These are phyloP conservation scores for Pinus taeda DNA, from an alignment of 75 land plant genomes.

Conservation along the genomic window DNA sequence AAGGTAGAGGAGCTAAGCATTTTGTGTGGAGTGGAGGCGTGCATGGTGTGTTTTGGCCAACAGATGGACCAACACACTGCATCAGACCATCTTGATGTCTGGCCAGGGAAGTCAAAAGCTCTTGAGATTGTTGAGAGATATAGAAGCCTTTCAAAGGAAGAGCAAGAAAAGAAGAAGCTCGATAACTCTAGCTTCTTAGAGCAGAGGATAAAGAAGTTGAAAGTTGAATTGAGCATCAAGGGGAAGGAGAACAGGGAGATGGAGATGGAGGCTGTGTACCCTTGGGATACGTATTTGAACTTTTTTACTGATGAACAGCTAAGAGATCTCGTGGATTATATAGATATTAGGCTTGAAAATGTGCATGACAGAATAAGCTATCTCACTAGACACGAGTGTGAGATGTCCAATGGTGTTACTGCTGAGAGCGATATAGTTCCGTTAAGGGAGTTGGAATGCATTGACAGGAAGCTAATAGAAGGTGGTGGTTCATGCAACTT, in stretches of 20 bases:
- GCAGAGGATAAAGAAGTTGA: slow-evolving; percentile 36
- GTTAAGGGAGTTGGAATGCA: not conserved
- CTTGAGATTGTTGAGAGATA: slow-evolving; percentile 19
- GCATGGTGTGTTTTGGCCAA: slow-evolving; percentile 46
- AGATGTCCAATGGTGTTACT: not conserved
- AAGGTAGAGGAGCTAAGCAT: slow-evolving; percentile 58
- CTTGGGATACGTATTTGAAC: slow-evolving; percentile 26
- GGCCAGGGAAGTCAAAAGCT: slow-evolving; percentile 18
- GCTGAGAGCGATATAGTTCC: not conserved
- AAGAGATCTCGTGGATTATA: slow-evolving; percentile 16
- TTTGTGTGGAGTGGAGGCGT: slow-evolving; percentile 51
- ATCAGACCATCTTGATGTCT: slow-evolving; percentile 14
- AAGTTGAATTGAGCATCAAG: slow-evolving; percentile 24
- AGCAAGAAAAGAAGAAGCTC: slow-evolving; percentile 62
- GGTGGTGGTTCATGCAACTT: not conserved
- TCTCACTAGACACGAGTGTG: not conserved
- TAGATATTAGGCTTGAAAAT: slow-evolving; percentile 25
- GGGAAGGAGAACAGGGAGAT: slow-evolving; percentile 27
- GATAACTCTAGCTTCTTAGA: slow-evolving; percentile 56
- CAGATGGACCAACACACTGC: slow-evolving; percentile 9
- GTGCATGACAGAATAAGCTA: slow-evolving; percentile 14
- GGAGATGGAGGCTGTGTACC: slow-evolving; percentile 14
- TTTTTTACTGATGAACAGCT: slow-evolving; percentile 20
- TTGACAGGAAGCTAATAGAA: not conserved
- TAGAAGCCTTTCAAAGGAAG: slow-evolving; percentile 42